Evolutionary conservation across 176 grass and related monocot genomes (phyloP), one percentile per base, ranked within the genome.

Genomic region (Alopecurus myosuroides): DNA sequence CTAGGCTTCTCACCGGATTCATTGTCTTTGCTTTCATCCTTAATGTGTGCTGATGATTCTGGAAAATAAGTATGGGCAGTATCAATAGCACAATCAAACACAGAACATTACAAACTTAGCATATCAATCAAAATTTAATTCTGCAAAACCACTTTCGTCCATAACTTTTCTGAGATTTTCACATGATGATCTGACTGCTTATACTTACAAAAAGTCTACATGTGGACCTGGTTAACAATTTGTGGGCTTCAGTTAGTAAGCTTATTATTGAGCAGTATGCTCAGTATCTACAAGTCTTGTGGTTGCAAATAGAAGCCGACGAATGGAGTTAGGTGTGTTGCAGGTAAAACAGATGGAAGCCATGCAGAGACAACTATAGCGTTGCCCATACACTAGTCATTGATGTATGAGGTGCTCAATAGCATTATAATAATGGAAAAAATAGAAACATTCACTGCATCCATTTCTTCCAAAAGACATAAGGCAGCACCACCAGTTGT

Each of bases 21-120:
- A 73, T 86, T 73, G 49, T 95, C 91, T 81, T 81, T 86, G 74
- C 79, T 93, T 87, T 94, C 97, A 87, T 96, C 97, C 88, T 96
- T 96, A 61, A 88, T 89, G 40, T 94, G 93, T 50, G 93, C 88
- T 28, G 97, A 99, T 52, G 96, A 98, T 89, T 99, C 93, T 99
- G 90, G 18, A 88, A 84, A 71, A 71, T 75, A 28, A 70, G 46
- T 50, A 83, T 36, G 22, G 20, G 28, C 36, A 49, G 1, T 56
- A 66, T 85, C 66, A 91, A 74, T 76, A 63, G 33, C 28, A 82
- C 35, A 65, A 84, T 78, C 68, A 70, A 33, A 79, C 89, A 65
- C 48, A 75, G 55, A 79, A 11, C 30, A 31, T 61, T 71, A 41
- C 18, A 82, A 44, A 53, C 29, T 12, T 56, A 65, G 9, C 26